Conservation (phyloP, 1,139 yeast species). For the Candida albicans region DNA sequence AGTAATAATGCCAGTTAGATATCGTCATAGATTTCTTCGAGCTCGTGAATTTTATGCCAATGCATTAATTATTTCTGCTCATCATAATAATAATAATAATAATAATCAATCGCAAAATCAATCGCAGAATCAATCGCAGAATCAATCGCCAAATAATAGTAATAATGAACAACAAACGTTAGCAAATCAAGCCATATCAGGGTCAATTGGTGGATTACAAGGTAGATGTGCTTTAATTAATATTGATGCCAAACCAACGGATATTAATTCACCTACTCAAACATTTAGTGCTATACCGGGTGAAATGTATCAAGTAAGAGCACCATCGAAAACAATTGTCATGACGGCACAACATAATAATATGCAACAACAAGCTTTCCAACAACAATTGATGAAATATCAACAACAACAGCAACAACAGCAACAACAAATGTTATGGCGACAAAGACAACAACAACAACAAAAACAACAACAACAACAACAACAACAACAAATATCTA, state of each 20-base stretch:
- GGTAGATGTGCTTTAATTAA: slow-evolving; percentile 76
- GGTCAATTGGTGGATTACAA: slow-evolving; percentile 68
- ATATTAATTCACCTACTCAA: slow-evolving; percentile 36
- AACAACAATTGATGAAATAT: slow-evolving; percentile 47
- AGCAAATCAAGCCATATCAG: slow-evolving; percentile 52
- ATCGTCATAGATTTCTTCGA: slow-evolving; percentile 70
- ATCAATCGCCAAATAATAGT: slow-evolving; percentile 2
- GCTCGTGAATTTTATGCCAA: slow-evolving; percentile 83
- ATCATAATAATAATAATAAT: slow-evolving; percentile 15
- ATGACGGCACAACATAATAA: slow-evolving; percentile 46
- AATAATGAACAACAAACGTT: slow-evolving; percentile 35
- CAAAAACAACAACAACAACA: slow-evolving; percentile 4
- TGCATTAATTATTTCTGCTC: slow-evolving; percentile 46
- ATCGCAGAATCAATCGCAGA: slow-evolving; percentile 10
- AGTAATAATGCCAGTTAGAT: slow-evolving; percentile 66
- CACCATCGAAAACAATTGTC: slow-evolving; percentile 55
- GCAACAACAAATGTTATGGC: slow-evolving; percentile 19
- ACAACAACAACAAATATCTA: not conserved
- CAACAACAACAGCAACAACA: slow-evolving; percentile 47
- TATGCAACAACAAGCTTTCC: slow-evolving; percentile 49
- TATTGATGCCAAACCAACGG: slow-evolving; percentile 45
- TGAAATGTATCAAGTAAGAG: slow-evolving; percentile 59
- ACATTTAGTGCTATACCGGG: slow-evolving; percentile 53
- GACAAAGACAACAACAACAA: slow-evolving; percentile 1
- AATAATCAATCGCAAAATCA: slow-evolving; percentile 14